Percentiles rank a stretch among this genome's conserved stretches.
These are phyloP conservation scores for Phtheirospermum japonicum DNA, from an alignment of 257 asterid genomes.

Conservation along the genomic window DNA sequence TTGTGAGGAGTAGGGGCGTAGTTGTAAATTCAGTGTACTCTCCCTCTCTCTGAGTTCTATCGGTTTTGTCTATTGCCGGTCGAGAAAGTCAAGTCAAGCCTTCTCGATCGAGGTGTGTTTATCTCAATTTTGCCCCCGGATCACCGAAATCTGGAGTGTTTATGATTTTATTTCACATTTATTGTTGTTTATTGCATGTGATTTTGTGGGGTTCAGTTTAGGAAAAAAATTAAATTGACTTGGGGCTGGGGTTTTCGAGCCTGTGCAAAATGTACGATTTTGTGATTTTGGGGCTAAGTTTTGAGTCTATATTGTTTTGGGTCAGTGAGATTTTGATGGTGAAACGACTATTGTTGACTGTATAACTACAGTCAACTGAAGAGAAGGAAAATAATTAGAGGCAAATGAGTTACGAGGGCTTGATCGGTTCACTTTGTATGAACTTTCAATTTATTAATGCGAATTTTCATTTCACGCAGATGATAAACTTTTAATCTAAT, in stretches of 20 bases:
- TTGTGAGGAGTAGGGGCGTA: slow-evolving; percentile 23
- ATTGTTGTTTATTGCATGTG: neutral
- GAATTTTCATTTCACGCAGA: neutral
- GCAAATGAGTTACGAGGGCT: slow-evolving; percentile 15
- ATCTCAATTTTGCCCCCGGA: slow-evolving; percentile 27
- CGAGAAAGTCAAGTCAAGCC: slow-evolving; percentile 25
- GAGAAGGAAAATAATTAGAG: slow-evolving; percentile 13
- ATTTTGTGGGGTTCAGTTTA: slow-evolving; percentile 14
- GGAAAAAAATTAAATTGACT: slow-evolving; percentile 12
- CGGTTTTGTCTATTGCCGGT: slow-evolving; percentile 20
- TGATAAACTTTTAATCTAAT: neutral
- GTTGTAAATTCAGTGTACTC: slow-evolving; percentile 15
- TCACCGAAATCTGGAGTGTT: slow-evolving; percentile 9
- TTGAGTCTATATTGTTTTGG: slow-evolving; percentile 7
- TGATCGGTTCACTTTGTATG: slow-evolving; percentile 21
- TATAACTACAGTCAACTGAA: slow-evolving; percentile 14
- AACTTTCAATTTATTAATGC: slow-evolving; percentile 4
- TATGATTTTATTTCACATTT: neutral
- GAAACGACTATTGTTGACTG: slow-evolving; percentile 21
- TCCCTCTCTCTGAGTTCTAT: slow-evolving; percentile 19
- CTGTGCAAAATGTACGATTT: slow-evolving; percentile 19
- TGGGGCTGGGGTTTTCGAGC: slow-evolving; percentile 17
- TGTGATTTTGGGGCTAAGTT: slow-evolving; percentile 7
- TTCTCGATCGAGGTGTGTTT: slow-evolving; percentile 51
- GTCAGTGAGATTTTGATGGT: slow-evolving; percentile 21